Evolutionary conservation across 441 rosid species (phyloP).

Genomic region (Theobroma grandiflorum): DNA sequence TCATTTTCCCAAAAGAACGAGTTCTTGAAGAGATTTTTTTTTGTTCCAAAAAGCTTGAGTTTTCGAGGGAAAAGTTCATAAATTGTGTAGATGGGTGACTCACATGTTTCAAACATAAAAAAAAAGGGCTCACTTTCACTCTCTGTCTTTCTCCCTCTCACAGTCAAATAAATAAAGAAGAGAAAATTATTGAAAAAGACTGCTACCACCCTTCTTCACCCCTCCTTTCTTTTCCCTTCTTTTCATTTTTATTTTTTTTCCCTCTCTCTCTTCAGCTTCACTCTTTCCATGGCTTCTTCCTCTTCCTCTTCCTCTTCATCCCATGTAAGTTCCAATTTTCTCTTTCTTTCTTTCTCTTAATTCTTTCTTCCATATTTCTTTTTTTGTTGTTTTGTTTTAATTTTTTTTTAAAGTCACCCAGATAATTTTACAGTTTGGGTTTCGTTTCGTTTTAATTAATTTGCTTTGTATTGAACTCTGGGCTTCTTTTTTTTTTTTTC

Average conservation of each 20-base stretch:
- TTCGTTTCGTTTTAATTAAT: slow-evolving; percentile 11
- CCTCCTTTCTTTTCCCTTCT: slow-evolving; percentile 23
- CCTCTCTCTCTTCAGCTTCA: slow-evolving; percentile 22
- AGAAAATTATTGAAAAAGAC: slow-evolving; percentile 40
- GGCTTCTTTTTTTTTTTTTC: slow-evolving; percentile 4
- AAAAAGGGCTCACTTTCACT: neutral
- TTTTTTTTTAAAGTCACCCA: neutral
- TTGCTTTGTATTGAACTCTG: neutral
- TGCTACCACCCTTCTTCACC: slow-evolving; percentile 37
- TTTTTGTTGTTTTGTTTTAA: neutral
- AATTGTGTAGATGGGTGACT: neutral
- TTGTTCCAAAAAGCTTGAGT: neutral
- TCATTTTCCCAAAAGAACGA: too few relatives aligned
- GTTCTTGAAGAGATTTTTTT: neutral
- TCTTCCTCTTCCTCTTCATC: slow-evolving; percentile 26
- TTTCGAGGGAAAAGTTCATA: neutral
- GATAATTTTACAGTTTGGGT: neutral
- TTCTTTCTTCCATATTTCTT: slow-evolving; percentile 1
- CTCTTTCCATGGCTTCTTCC: slow-evolving; percentile 31
- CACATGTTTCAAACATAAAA: neutral
- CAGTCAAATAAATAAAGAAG: slow-evolving; percentile 32
- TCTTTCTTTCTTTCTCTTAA: slow-evolving; percentile 22
- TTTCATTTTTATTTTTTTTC: neutral
- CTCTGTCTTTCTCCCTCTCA: slow-evolving; percentile 1
- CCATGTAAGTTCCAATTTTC: slow-evolving; percentile 52